Evolutionary conservation across 805 yeast genomes (phyloP).

Genomic region (Starmerella cellae): DNA sequence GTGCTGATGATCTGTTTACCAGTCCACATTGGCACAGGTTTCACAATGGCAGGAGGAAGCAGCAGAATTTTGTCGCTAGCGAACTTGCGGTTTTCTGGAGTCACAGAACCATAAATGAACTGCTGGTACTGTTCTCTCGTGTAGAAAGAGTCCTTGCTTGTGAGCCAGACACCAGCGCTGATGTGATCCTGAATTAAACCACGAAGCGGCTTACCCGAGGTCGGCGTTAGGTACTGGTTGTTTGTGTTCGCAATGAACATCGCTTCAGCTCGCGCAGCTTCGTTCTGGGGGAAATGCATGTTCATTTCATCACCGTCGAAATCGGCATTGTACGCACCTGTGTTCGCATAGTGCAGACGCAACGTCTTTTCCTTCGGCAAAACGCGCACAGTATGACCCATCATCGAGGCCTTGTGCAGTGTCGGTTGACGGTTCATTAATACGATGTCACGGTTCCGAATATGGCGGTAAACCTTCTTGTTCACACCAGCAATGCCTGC

Average conservation of each 20-base stretch:
- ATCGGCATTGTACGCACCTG: slow-evolving; percentile 98
- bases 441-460: slow-evolving; percentile 88
- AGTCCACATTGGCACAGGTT: slow-evolving; percentile 90
- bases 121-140: slow-evolving; percentile 88
- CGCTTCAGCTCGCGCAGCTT: slow-evolving; percentile 94
- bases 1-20: slow-evolving; percentile 95
- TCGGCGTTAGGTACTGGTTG: slow-evolving; percentile 93
- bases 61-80: slow-evolving; percentile 46
- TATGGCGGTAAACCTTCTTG: slow-evolving; percentile 90
- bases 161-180: slow-evolving; percentile 97
- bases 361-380: slow-evolving; percentile 94
- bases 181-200: slow-evolving; percentile 98
- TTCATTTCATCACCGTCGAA: slow-evolving; percentile 99
- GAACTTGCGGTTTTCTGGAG: slow-evolving; percentile 96
- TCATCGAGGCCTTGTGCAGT: slow-evolving; percentile 97
- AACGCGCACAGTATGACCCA: slow-evolving; percentile 97
- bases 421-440: slow-evolving; percentile 99
- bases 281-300: slow-evolving; percentile 98
- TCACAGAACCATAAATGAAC: slow-evolving; percentile 78
- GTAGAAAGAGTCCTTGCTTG: slow-evolving; percentile 83
- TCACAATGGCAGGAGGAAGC: slow-evolving; percentile 75
- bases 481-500: slow-evolving; percentile 33
- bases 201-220: slow-evolving; percentile 96
- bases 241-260: slow-evolving; percentile 90
- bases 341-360: slow-evolving; percentile 93